Conservation (phyloP, 2,329 filamentous ascomycete species). For the Diaporthe helianthi region DNA sequence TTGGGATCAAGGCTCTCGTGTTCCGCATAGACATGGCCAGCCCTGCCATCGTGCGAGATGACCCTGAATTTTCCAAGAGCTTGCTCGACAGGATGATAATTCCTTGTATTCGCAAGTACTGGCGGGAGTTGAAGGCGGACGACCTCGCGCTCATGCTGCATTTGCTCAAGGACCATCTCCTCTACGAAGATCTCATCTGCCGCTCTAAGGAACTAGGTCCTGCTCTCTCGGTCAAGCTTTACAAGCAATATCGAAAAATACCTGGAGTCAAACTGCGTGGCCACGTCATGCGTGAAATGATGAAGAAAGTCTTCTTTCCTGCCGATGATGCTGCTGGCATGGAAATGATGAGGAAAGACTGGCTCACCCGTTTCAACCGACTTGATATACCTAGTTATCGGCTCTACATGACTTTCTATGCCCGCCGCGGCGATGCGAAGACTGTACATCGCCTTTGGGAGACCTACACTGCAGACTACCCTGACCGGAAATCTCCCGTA, state of each 20-base stretch:
- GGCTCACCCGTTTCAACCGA: constrained; percentile 49
- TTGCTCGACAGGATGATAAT: constrained; percentile 27
- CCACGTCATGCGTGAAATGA: constrained; percentile 52
- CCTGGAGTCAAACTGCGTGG: constrained; percentile 47
- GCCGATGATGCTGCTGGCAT: constrained; percentile 48
- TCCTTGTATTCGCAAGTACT: constrained; percentile 27
- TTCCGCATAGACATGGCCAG: constrained; percentile 1
- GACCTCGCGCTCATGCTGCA: constrained; percentile 49
- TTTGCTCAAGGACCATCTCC: constrained; percentile 45
- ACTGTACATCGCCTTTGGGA: constrained; percentile 54
- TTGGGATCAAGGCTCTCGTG: constrained; percentile 18
- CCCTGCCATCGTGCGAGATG: not conserved
- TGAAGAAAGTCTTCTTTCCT: constrained; percentile 49
- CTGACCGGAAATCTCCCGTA: not conserved
- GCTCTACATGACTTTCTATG: constrained; percentile 58
- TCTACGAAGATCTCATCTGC: constrained; percentile 52
- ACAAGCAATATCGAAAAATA: constrained; percentile 54
- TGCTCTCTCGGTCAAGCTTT: constrained; percentile 50
- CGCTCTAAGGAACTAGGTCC: constrained; percentile 40
- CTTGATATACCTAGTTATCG: constrained; percentile 55
- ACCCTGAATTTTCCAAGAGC: constrained; percentile 15
- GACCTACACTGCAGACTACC: constrained; percentile 48
- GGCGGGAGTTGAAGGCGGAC: constrained; percentile 28
- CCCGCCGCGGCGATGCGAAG: constrained; percentile 54
- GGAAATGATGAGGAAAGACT: constrained; percentile 57